Conservation (phyloP, 2,329 filamentous ascomycete genomes). For the Colletotrichum sp. region DNA sequence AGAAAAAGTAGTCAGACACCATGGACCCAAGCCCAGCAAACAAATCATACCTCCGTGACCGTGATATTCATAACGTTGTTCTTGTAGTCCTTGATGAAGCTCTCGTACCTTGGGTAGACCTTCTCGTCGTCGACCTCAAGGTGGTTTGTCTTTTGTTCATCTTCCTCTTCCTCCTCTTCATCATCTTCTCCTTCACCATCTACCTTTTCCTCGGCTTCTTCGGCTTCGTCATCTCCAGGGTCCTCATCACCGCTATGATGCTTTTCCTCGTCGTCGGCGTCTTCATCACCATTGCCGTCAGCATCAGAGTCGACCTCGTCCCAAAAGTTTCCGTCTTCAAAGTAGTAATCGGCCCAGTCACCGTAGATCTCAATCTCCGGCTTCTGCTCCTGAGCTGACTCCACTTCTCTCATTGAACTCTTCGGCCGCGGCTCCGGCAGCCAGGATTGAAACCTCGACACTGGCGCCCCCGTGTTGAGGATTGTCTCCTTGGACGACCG, state of each 20-base stretch:
- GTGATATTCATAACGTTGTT: conserved; percentile 11
- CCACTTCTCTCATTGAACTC: background rate
- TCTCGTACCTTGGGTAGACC: conserved; percentile 16
- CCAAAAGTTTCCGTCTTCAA: conserved; percentile 21
- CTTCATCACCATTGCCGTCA: background rate
- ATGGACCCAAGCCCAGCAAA: background rate
- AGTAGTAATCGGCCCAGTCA: conserved; percentile 25
- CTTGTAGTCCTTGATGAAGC: conserved; percentile 18
- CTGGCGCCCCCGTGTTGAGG: conserved; percentile 1
- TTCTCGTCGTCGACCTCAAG: background rate
- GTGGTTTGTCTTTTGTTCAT: background rate
- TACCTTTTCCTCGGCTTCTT: background rate
- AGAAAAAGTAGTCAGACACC: background rate
- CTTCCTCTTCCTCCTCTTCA: background rate
- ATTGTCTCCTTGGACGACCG: conserved; percentile 15
- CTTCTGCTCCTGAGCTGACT: background rate
- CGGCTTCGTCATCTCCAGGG: background rate
- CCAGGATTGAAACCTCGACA: background rate
- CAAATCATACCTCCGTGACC: background rate
- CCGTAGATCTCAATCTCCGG: conserved; percentile 18
- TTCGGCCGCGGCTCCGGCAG: background rate
- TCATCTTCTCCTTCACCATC: background rate
- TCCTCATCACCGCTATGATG: background rate
- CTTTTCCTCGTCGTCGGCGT: background rate
- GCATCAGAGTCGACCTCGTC: background rate